A percentile compares a stretch with the other conserved stretches of the same genome.
Conservation (phyloP, 352 stramenopile species). For the Pythium rishiriense region DNA sequence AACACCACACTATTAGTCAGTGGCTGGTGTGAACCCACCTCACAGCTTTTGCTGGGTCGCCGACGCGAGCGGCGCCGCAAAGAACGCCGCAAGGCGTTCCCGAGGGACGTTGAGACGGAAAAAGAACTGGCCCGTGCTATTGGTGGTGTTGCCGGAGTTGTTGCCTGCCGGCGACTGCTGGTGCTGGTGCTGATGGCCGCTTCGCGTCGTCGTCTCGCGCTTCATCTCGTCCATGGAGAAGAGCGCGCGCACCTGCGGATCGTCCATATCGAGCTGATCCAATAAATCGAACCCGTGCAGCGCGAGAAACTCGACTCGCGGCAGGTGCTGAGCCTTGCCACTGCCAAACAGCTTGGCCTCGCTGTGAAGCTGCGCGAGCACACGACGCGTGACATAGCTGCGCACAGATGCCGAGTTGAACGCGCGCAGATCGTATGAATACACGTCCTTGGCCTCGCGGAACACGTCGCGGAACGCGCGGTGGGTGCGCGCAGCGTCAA, state of each 20-base stretch:
- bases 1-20: conserved; percentile 5
- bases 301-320: conserved; percentile 72
- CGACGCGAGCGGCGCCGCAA: conserved; percentile 36
- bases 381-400: conserved; percentile 63
- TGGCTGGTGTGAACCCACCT: neutral
- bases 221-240: conserved; percentile 89
- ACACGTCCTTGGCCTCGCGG: conserved; percentile 36
- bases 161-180: neutral
- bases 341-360: conserved; percentile 34
- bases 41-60: conserved; percentile 22
- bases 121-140: conserved; percentile 43
- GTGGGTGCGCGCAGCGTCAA: conserved; percentile 48
- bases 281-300: conserved; percentile 76
- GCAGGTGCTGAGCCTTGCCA: conserved; percentile 36
- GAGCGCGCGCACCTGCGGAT: conserved; percentile 57
- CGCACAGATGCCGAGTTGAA: conserved; percentile 59
- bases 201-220: conserved; percentile 35
- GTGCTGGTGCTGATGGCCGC: neutral
- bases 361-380: conserved; percentile 53
- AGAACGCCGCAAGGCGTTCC: conserved; percentile 55
- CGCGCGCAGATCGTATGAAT: conserved; percentile 65
- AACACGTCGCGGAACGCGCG: conserved; percentile 62
- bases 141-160: neutral
- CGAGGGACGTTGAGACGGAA: conserved; percentile 52
- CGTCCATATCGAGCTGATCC: conserved; percentile 75